Conservation (phyloP, 305 asterid genomes). For the Ajuga reptans region DNA sequence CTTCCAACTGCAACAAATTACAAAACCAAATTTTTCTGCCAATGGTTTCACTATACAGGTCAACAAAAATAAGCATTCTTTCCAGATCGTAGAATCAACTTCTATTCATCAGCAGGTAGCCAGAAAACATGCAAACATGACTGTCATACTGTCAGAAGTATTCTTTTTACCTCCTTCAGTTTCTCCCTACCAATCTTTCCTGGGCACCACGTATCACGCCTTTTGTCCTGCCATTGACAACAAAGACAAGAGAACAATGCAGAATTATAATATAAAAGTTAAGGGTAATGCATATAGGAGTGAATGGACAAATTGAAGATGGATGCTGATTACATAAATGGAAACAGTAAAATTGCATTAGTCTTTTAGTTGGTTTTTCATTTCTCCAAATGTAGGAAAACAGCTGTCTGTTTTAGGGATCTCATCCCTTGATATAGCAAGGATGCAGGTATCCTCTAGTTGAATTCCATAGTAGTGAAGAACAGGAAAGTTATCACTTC, state of each 20-base stretch:
- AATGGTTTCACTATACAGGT: background rate
- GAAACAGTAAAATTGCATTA: background rate
- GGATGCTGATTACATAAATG: background rate
- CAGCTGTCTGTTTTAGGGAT: background rate
- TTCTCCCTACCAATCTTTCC: constrained; percentile 51
- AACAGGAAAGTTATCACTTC: background rate
- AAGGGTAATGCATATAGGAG: background rate
- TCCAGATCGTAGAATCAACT: background rate
- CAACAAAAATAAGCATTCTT: background rate
- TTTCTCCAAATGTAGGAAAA: background rate
- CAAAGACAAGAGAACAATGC: constrained; percentile 18
- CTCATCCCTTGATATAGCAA: background rate
- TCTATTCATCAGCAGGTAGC: background rate
- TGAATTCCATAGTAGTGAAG: background rate
- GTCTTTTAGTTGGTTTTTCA: background rate
- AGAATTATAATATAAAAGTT: constrained; percentile 17
- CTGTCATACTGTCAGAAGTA: background rate
- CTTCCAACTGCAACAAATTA: constrained; percentile 11
- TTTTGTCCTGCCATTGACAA: constrained; percentile 50
- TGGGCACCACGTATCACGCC: constrained; percentile 98
- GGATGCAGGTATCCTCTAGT: background rate
- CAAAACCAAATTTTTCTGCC: constrained; percentile 1
- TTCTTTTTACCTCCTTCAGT: constrained; percentile 48
- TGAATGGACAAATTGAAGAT: constrained; percentile 2
- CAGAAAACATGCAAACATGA: background rate